Evolutionary conservation across 129 eudicot species (phyloP).

Genomic region (Arctium minus): DNA sequence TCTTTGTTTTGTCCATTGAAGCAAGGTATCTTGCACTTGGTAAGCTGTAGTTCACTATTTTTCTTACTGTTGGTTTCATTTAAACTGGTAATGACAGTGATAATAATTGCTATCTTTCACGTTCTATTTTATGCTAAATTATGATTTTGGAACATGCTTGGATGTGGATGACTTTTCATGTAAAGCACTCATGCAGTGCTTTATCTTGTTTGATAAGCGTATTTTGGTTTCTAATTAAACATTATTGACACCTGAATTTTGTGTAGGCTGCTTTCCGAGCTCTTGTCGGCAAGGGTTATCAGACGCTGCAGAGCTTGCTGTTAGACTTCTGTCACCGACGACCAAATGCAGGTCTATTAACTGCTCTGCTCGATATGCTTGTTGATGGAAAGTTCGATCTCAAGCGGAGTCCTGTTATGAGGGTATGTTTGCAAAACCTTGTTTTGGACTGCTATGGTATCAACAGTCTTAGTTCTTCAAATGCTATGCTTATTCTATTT

Average conservation of each 20-base stretch:
- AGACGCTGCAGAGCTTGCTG: constrained; percentile 76
- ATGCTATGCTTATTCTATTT: neutral
- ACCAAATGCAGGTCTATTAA: constrained; percentile 73
- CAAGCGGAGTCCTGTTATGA: constrained; percentile 56
- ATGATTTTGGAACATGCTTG: neutral
- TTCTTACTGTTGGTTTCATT: neutral
- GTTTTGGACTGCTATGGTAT: neutral
- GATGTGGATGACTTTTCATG: neutral
- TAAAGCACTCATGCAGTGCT: neutral
- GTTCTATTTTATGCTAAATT: constrained; percentile 6
- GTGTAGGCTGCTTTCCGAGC: constrained; percentile 80
- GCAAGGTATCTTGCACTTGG: neutral
- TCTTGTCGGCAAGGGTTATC: constrained; percentile 93
- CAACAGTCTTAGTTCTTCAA: neutral
- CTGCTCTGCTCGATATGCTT: constrained; percentile 88
- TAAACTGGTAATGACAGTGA: neutral
- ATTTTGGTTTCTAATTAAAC: constrained; percentile 8
- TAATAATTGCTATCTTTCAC: neutral
- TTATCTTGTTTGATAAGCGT: neutral
- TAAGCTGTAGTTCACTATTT: neutral
- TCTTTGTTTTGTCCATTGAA: neutral
- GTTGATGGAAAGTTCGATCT: constrained; percentile 94
- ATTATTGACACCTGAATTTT: constrained; percentile 12
- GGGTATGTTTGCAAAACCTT: constrained; percentile 40
- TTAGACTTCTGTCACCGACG: constrained; percentile 78